These are phyloP conservation scores for Aciculosporium take DNA, from an alignment of 2,329 filamentous ascomycete genomes.

Conservation along the genomic window DNA sequence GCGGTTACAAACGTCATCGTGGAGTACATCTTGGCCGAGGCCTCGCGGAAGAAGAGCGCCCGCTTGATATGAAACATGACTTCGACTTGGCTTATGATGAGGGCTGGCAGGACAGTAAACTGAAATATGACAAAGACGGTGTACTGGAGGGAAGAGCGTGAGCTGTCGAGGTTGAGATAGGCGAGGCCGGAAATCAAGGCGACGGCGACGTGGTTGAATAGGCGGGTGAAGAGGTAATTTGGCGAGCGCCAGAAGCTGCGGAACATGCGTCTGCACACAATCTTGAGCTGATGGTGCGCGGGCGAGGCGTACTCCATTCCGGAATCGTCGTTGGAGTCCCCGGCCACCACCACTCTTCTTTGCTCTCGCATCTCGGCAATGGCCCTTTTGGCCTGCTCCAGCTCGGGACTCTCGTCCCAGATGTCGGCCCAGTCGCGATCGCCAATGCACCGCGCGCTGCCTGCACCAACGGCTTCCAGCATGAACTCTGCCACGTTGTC, in stretches of 20 bases:
- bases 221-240: slow-evolving; percentile 76
- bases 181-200: slow-evolving; percentile 66
- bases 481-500: slow-evolving; percentile 63
- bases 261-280: slow-evolving; percentile 60
- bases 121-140: slow-evolving; percentile 86
- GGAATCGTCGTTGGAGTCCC: slow-evolving; percentile 32
- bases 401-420: slow-evolving; percentile 60
- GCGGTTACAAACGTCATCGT: slow-evolving; percentile 63
- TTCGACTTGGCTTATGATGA: slow-evolving; percentile 75
- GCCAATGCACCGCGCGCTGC: slow-evolving; percentile 56
- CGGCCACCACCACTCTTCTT: slow-evolving; percentile 29
- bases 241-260: slow-evolving; percentile 72
- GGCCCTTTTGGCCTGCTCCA: slow-evolving; percentile 48
- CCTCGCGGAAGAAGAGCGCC: slow-evolving; percentile 74
- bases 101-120: slow-evolving; percentile 66
- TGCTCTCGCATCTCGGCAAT: slow-evolving; percentile 53
- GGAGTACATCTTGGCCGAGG: slow-evolving; percentile 74
- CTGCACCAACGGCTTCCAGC: slow-evolving; percentile 72
- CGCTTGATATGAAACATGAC: slow-evolving; percentile 65
- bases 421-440: slow-evolving; percentile 67
- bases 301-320: slow-evolving; percentile 76
- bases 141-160: slow-evolving; percentile 64
- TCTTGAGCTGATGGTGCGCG: slow-evolving; percentile 60
- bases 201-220: slow-evolving; percentile 74
- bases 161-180: slow-evolving; percentile 65